A percentile compares a stretch with the other conserved stretches of the same genome.
phyloP scores from a whole-genome alignment of 2,329 filamentous ascomycete genomes.

The Ophiosphaerella narmari region DNA sequence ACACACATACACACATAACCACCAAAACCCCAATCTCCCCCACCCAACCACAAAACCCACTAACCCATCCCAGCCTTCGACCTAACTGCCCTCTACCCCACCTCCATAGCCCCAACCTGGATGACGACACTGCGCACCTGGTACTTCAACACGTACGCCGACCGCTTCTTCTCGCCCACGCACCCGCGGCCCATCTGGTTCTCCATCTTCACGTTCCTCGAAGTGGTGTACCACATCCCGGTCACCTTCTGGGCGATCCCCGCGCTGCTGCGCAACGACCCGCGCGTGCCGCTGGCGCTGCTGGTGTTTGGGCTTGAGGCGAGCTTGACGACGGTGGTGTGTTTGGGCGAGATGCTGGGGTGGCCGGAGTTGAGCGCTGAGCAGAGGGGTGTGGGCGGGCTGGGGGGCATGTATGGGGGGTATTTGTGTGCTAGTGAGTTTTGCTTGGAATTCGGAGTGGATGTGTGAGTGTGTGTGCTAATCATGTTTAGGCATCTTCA shows the following conservation, averaged over 20 bases:
- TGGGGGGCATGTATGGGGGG: constrained; percentile 47
- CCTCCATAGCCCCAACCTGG: constrained; percentile 54
- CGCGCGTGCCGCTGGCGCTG: constrained; percentile 63
- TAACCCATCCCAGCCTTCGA: constrained; percentile 59
- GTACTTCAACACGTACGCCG: constrained; percentile 65
- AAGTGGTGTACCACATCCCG: constrained; percentile 65
- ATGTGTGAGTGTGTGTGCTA: not conserved
- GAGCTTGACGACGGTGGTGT: constrained; percentile 65
- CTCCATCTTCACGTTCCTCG: constrained; percentile 60
- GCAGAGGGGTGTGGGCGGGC: constrained; percentile 33
- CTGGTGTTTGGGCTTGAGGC: constrained; percentile 65
- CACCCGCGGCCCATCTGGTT: constrained; percentile 57
- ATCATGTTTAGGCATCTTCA: constrained; percentile 33
- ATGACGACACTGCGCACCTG: constrained; percentile 58
- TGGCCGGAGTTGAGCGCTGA: constrained; percentile 50
- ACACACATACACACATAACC: no score
- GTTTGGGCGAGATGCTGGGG: constrained; percentile 63
- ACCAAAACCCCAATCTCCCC: not conserved
- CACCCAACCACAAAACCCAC: constrained; percentile 1
- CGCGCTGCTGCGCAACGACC: constrained; percentile 61
- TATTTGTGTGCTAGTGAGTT: constrained; percentile 41
- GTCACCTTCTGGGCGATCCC: constrained; percentile 63
- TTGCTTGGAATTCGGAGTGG: constrained; percentile 2
- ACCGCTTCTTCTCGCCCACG: constrained; percentile 62
- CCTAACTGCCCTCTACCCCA: constrained; percentile 63